Percentiles rank a stretch among this genome's conserved stretches.
Evolutionary conservation across 2,329 filamentous ascomycete genomes (phyloP).

Genomic region (Chaetomiaceae sp.): DNA sequence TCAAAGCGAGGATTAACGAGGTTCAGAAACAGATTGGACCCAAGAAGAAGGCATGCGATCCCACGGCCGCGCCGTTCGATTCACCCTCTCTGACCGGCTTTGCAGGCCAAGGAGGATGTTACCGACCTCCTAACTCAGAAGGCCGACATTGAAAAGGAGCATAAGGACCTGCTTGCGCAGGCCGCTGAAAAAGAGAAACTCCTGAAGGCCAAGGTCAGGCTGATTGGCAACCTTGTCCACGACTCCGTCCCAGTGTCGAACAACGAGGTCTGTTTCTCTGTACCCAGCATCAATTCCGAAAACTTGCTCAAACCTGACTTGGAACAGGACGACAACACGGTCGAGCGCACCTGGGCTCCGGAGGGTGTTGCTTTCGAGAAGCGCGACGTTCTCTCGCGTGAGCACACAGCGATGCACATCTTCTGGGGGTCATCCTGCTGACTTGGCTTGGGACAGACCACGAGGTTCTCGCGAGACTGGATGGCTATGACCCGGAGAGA

Average conservation of each 20-base stretch:
- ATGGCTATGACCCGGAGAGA: constrained; percentile 88
- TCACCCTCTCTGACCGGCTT: constrained; percentile 2
- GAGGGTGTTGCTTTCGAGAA: constrained; percentile 69
- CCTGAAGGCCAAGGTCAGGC: constrained; percentile 72
- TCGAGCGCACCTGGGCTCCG: constrained; percentile 74
- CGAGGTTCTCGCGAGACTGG: constrained; percentile 80
- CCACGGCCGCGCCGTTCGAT: neutral
- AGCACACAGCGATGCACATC: neutral
- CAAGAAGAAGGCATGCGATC: constrained; percentile 69
- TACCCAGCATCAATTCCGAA: constrained; percentile 13
- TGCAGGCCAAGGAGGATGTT: constrained; percentile 76
- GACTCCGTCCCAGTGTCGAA: constrained; percentile 76
- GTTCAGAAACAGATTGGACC: constrained; percentile 83
- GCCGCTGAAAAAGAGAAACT: constrained; percentile 69
- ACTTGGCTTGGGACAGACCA: constrained; percentile 48
- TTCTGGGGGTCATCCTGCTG: neutral
- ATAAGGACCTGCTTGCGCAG: constrained; percentile 69
- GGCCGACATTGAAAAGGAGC: constrained; percentile 67
- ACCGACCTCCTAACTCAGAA: constrained; percentile 75
- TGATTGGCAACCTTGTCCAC: constrained; percentile 88
- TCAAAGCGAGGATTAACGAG: constrained; percentile 78
- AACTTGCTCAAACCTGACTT: neutral
- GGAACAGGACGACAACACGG: constrained; percentile 66
- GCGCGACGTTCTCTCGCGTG: constrained; percentile 66
- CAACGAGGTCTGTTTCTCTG: constrained; percentile 55